Percentiles rank a stretch among this genome's conserved stretches.
These are phyloP conservation scores for Glycine latifolia DNA, from an alignment of 306 rosid species.

Conservation along the genomic window DNA sequence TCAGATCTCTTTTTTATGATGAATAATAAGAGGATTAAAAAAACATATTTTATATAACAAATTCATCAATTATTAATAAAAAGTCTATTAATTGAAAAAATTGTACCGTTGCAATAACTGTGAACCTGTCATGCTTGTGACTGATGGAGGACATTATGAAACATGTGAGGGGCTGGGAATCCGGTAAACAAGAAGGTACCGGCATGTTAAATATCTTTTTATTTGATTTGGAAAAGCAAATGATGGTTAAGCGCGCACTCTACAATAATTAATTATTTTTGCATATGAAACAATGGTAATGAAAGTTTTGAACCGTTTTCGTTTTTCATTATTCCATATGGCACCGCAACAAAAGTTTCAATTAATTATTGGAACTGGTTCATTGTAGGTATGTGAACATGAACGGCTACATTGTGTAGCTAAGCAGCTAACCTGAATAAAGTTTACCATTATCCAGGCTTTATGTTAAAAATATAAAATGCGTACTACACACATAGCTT, in stretches of 20 bases:
- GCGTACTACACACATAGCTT: not conserved
- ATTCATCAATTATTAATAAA: too few species aligned
- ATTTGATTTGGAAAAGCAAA: slow-evolving; percentile 20
- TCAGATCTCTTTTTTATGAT: too few species aligned
- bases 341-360: slow-evolving; percentile 15
- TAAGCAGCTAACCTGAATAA: slow-evolving; percentile 26
- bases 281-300: not conserved
- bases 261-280: slow-evolving; percentile 21
- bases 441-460: slow-evolving; percentile 22
- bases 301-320: not conserved
- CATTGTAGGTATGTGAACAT: not conserved
- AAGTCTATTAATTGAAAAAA: too few species aligned
- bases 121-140: slow-evolving; percentile 41
- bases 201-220: not conserved
- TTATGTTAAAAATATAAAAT: slow-evolving; percentile 6
- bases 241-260: slow-evolving; percentile 32
- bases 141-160: slow-evolving; percentile 42
- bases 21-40: too few species aligned
- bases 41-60: too few species aligned
- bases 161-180: slow-evolving; percentile 33
- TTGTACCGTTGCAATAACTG: not conserved
- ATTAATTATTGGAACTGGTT: slow-evolving; percentile 31
- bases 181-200: not conserved
- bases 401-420: slow-evolving; percentile 32
- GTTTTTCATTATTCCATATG: not conserved